Base-by-base conservation (phyloP, 2,329 filamentous ascomycete species). In the Botrytis paeoniae region DNA sequence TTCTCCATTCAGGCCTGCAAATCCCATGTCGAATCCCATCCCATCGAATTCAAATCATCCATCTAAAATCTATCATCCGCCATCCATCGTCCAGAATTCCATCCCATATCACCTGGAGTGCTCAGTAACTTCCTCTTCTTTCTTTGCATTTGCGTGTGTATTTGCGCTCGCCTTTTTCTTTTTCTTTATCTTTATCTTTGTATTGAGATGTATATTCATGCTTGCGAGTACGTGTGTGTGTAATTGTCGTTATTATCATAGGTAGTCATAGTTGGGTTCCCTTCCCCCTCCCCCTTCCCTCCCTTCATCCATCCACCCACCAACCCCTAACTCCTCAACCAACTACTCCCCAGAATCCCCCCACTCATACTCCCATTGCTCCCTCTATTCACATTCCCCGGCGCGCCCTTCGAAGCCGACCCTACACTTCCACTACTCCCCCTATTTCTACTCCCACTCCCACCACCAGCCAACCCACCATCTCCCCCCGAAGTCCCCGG, bases 271-370 rank as follows among this genome's bases (percentile, higher is more conserved):
- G 3, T n/a, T 29, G 12, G 25, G 14, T 29, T 39, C 14, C 14
- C 14, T 4, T 16, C 41, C 41, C 41, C 22, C 22, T 3, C 22
- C 35, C 22, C 7, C n/a, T 8, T n/a, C 25, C n/a, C n/a, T n/a
- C n/a, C n/a, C n/a, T n/a, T n/a, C n/a, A n/a, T n/a, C n/a, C 16
- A 16, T n/a, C 22, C 32, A 14, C 10, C 22, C 20, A 10, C 25
- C 32, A 37, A 45, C 32, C 39, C 81, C 76, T 41, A 85, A 76
- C 78, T 94, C 88, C 45, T 92, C 88, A 43, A 89, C 89, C 76
- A 81, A 74, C 32, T 81, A 82, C 72, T 81, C 79, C 63, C 75
- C 75, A 63, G 75, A 77, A 5, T 74, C 73, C 4, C 72, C 77
- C 43, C 68, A 88, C 45, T 91, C 88, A 39, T 89, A 88, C 75